A percentile compares a stretch with the other conserved stretches of the same genome.
Evolutionary conservation across 495 filamentous ascomycete species (phyloP).

Genomic region (Daldinia grandis): DNA sequence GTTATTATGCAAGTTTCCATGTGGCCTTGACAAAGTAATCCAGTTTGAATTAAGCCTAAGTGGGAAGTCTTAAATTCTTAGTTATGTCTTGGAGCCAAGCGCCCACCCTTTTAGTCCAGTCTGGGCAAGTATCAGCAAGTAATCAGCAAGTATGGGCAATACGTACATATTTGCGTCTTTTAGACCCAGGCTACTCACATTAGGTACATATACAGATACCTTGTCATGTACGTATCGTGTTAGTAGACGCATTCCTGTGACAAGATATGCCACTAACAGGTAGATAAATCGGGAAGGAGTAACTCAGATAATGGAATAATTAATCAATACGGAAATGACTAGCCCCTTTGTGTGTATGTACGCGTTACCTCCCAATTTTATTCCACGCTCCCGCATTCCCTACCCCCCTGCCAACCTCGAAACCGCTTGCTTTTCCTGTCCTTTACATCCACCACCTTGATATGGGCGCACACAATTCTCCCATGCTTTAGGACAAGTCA

Average conservation of each 20-base stretch:
- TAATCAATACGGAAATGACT: conserved; percentile 12
- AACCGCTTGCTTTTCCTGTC: conserved; percentile 4
- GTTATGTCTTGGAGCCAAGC: neutral
- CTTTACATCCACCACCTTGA: conserved; percentile 1
- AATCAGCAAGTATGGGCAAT: neutral
- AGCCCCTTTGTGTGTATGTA: conserved; percentile 1
- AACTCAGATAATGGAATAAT: conserved; percentile 12
- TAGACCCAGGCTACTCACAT: neutral
- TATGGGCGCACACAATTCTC: neutral
- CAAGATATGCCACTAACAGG: conserved; percentile 5
- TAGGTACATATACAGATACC: neutral
- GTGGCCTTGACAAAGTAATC: neutral
- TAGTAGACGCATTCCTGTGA: neutral
- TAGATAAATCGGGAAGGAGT: neutral
- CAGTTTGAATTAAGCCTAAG: neutral
- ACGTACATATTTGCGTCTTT: neutral
- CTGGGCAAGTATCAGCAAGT: conserved; percentile 2
- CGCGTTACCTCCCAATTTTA: conserved; percentile 4
- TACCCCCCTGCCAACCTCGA: neutral
- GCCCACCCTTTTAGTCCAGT: conserved; percentile 2
- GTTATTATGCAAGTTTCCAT: conserved; percentile 1
- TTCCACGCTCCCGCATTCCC: neutral
- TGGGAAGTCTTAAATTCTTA: conserved; percentile 1
- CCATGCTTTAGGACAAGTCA: conserved; percentile 4
- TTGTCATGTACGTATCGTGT: neutral